These are phyloP conservation scores for Ploettnerulaceae sp. DNA, from an alignment of 2,329 filamentous ascomycete species.

Conservation along the genomic window DNA sequence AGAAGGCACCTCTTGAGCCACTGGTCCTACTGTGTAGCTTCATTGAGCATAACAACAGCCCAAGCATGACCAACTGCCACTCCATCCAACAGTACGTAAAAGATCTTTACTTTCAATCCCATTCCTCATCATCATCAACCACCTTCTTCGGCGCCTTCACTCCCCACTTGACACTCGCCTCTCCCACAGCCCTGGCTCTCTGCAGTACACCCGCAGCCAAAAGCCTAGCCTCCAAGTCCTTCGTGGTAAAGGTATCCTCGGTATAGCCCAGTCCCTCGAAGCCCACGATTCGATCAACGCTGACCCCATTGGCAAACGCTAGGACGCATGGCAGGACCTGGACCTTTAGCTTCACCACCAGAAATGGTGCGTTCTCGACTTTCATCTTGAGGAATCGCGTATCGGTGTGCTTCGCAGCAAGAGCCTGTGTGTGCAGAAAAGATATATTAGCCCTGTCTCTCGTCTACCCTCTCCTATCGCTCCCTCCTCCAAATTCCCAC, in stretches of 20 bases:
- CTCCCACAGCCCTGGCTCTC: conserved; percentile 45
- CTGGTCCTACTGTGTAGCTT: no score
- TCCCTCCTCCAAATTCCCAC: no score
- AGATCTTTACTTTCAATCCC: conserved; percentile 35
- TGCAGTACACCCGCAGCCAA: conserved; percentile 47
- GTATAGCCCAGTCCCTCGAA: conserved; percentile 53
- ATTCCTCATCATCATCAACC: conserved; percentile 45
- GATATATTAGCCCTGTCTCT: no score
- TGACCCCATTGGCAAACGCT: conserved; percentile 50
- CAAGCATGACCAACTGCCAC: neutral
- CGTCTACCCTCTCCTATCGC: no score
- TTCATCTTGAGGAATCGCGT: conserved; percentile 54
- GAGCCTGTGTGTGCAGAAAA: no score
- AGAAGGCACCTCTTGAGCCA: no score
- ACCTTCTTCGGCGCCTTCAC: conserved; percentile 35
- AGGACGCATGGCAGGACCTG: conserved; percentile 55
- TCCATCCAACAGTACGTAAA: no score
- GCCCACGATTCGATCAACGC: conserved; percentile 51
- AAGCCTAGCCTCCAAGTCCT: conserved; percentile 48
- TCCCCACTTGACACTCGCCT: conserved; percentile 37
- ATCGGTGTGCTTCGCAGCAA: conserved; percentile 54
- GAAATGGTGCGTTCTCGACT: conserved; percentile 55
- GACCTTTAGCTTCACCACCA: conserved; percentile 52
- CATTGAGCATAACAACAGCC: neutral
- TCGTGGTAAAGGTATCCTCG: conserved; percentile 47